Evolutionary conservation across 179 eudicot species (phyloP), one percentile per base, ranked within the genome.

Genomic region (Silene vulgaris): DNA sequence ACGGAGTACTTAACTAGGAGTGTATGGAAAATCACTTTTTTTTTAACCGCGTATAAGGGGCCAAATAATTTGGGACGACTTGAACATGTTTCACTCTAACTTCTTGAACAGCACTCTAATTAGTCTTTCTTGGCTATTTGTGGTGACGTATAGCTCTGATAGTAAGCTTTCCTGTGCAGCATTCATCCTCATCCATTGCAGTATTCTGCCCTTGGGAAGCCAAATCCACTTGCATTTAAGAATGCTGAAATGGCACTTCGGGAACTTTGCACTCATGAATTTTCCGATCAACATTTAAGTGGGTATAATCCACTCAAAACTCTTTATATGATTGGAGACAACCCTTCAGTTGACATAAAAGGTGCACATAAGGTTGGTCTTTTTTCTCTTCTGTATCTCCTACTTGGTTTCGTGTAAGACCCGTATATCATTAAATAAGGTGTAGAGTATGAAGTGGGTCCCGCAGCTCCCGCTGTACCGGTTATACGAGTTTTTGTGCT

Each of bases 291-390:
- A 35, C 75, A 72, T 26, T 63, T 23, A 65, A 80, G 70, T 35
- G 80, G 62, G 19, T 43, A 69, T 62, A 74, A 79, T 78, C 83
- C 78, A 79, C 87, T 95, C 73, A 81, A 84, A 76, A 88, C 95
- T 77, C 85, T 95, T 5, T 95, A 92, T 84, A 92, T 95, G 99
- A 84, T 95, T 40, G 99, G 99, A 20, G 99, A 95, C 81, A 95
- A 95, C 82, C 99, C 99, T 66, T 82, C 89, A 14, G 97, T 95
- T 63, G 99, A 95, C 84, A 90, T 95, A 26, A 89, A 87, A 81
- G 99, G 99, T 73, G 97, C 99, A 80, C 81, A 77, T 7, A 89
- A 90, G 97, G 99, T 89, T 69, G 72, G 86, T 72, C 60, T 80
- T 77, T 66, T 74, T 20, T 65, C 35, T 11, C n/a, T 20, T 56